Base-by-base conservation (phyloP, 2,329 filamentous ascomycete species). In the Fusarium mundagurra region DNA sequence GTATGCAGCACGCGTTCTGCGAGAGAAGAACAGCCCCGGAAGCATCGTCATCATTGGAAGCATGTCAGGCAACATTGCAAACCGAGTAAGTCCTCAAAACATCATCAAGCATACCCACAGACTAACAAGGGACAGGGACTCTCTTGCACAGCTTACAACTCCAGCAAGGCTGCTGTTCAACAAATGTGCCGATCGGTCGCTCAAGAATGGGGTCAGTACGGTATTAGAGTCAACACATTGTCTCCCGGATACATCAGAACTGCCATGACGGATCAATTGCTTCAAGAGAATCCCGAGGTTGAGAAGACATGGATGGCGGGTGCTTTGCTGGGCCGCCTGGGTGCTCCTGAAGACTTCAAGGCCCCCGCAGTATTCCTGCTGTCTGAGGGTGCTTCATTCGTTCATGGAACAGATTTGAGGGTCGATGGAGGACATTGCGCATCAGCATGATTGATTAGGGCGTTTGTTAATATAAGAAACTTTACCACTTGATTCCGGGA, bases 221-320 rank as follows among this genome's bases (percentile, higher is more conserved):
- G 88, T 33, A 92, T 93, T 62, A 85, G 91, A 14, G 88, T 93
- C 69, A 93, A 92, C 80, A 92, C 89, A 3, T 84, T 93, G 51
- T 92, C 89, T 51, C 90, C 91, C 0, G 91, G 91, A 6, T 87
- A 87, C 66, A 86, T 87, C 65, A 80, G 83, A 58, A 87, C 85
- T 5, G 84, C 84, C 24, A 86, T 86, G 85, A 86, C 85, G 8
- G 84, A 86, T 50, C 81, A 82, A 54, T 78, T 86, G 9, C 80
- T 86, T 9, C 71, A 80, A 44, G 82, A 83, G 36, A 83, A 87
- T 69, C 86, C 87, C 8, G 84, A 85, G n/a, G 80, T 88, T 17
- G 85, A 88, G 74, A 84, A 85, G 78, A 85, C 81, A 11, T 89
- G 86, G 86, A 88, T 88, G 86, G 83, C 82, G 6, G 87, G 86